Conservation (phyloP, 2,329 filamentous ascomycete genomes). For the Fusarium nanum region DNA sequence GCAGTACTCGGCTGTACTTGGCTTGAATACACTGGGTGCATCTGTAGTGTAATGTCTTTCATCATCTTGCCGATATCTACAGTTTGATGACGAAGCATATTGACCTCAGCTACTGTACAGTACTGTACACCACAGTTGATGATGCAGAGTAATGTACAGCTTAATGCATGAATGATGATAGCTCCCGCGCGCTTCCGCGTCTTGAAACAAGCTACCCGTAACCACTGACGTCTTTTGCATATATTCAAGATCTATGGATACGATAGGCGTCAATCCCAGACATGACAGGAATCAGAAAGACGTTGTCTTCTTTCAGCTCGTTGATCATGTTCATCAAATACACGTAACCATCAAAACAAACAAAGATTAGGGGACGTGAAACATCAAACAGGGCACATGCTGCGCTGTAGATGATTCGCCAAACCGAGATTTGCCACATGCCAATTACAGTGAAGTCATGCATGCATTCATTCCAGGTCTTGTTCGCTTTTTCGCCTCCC, state of each 20-base stretch:
- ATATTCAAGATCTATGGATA: slow-evolving; percentile 30
- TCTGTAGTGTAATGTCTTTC: slow-evolving; percentile 9
- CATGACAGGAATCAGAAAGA: slow-evolving; percentile 7
- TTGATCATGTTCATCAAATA: slow-evolving; percentile 9
- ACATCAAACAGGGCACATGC: slow-evolving; percentile 26
- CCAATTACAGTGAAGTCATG: slow-evolving; percentile 38
- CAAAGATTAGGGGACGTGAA: slow-evolving; percentile 23
- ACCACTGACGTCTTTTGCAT: slow-evolving; percentile 31
- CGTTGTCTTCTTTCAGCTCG: background rate
- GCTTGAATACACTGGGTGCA: slow-evolving; percentile 4
- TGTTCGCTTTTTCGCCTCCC: slow-evolving; percentile 31
- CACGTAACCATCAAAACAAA: slow-evolving; percentile 4
- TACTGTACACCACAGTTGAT: too few relatives aligned
- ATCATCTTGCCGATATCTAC: slow-evolving; percentile 4
- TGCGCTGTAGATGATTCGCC: slow-evolving; percentile 19
- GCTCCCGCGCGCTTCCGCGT: slow-evolving; percentile 15
- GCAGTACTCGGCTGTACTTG: background rate
- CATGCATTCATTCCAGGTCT: slow-evolving; percentile 21
- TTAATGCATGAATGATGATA: slow-evolving; percentile 4
- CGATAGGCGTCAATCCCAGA: slow-evolving; percentile 16
- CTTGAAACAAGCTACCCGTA: slow-evolving; percentile 33
- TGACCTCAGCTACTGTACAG: background rate
- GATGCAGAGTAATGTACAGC: background rate
- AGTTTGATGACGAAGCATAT: slow-evolving; percentile 26
- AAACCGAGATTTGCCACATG: slow-evolving; percentile 39